Percentiles rank a stretch among this genome's conserved stretches.
Evolutionary conservation across 2,329 filamentous ascomycete species (phyloP).

Genomic region (Hypoxylon sp.): DNA sequence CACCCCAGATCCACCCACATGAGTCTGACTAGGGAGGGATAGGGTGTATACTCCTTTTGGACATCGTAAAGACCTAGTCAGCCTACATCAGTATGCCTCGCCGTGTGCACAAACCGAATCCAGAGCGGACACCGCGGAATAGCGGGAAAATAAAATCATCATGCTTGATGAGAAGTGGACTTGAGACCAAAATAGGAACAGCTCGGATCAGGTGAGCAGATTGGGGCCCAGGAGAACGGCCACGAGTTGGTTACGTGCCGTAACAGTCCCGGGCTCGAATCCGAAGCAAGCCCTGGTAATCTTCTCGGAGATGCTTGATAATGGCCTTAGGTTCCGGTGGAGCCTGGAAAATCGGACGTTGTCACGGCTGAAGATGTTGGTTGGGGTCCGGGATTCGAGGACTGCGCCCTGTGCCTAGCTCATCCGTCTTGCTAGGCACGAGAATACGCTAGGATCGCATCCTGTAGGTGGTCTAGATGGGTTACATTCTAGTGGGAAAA

Average conservation of each 20-base stretch:
- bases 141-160: neutral
- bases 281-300: slow-evolving; percentile 21
- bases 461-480: slow-evolving; percentile 30
- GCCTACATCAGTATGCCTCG: slow-evolving; percentile 36
- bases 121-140: slow-evolving; percentile 12
- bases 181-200: slow-evolving; percentile 23
- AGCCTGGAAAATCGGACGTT: slow-evolving; percentile 21
- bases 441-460: slow-evolving; percentile 35
- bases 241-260: slow-evolving; percentile 21
- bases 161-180: neutral
- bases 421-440: slow-evolving; percentile 41
- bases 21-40: slow-evolving; percentile 28
- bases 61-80: slow-evolving; percentile 20
- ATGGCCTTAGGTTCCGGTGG: slow-evolving; percentile 16
- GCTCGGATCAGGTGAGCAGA: slow-evolving; percentile 4
- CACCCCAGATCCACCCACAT: slow-evolving; percentile 36
- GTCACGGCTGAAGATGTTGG: slow-evolving; percentile 35
- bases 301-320: slow-evolving; percentile 18
- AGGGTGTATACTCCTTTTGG: slow-evolving; percentile 29
- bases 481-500: slow-evolving; percentile 34
- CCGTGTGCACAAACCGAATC: slow-evolving; percentile 9
- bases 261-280: slow-evolving; percentile 26
- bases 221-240: slow-evolving; percentile 24
- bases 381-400: slow-evolving; percentile 41
- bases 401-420: slow-evolving; percentile 42